These are phyloP conservation scores for Annulohypoxylon truncatum DNA, from an alignment of 2,329 filamentous ascomycete species.

Conservation along the genomic window DNA sequence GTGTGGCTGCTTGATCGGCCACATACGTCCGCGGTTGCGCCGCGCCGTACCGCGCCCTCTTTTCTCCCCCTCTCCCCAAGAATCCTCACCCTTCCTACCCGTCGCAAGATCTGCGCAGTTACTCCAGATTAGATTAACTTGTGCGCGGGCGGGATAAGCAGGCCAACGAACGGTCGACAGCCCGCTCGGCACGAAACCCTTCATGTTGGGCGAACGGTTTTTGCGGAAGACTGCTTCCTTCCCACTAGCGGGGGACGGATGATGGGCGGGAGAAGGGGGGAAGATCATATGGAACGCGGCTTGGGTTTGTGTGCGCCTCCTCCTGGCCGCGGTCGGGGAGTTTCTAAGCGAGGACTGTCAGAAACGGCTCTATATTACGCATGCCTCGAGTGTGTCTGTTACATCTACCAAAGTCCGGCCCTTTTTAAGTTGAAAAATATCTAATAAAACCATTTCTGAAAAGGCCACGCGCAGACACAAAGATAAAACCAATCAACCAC, in stretches of 20 bases:
- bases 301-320: not conserved
- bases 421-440: no score
- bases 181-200: constrained; percentile 5
- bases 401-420: not conserved
- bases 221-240: not conserved
- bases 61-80: not conserved
- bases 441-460: not conserved
- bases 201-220: not conserved
- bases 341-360: constrained; percentile 21
- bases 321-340: not conserved
- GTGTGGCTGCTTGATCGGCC: not conserved
- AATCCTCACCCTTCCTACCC: not conserved
- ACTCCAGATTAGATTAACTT: constrained; percentile 26
- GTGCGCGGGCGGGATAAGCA: constrained; percentile 13
- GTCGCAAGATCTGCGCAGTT: constrained; percentile 22
- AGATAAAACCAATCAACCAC: not conserved
- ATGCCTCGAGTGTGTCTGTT: not conserved
- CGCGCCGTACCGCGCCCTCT: constrained; percentile 3
- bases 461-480: not conserved
- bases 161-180: not conserved
- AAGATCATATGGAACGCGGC: not conserved
- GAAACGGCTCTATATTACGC: not conserved
- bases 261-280: not conserved
- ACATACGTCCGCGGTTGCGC: constrained; percentile 32
- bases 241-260: not conserved